phyloP scores from a whole-genome alignment of 768 basidiomycete species.

The Rubroboletus satanas region DNA sequence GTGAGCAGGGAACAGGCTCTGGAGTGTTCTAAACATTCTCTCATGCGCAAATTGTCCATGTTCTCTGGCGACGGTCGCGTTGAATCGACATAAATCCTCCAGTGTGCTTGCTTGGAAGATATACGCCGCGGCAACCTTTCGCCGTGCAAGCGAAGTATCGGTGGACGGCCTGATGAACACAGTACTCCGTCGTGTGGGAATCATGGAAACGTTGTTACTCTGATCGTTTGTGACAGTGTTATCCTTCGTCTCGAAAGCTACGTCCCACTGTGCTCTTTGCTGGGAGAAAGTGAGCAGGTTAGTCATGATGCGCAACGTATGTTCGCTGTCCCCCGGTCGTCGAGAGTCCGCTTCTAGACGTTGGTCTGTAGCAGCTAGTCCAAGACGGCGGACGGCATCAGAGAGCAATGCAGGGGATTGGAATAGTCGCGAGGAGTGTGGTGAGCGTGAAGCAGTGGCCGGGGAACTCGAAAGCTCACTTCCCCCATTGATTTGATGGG shows the following conservation, averaged over 20 bases:
- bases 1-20: conserved; percentile 42
- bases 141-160: conserved; percentile 45
- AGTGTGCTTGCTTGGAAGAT: conserved; percentile 43
- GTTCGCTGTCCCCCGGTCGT: conserved; percentile 48
- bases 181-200: conserved; percentile 48
- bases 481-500: conserved; percentile 34
- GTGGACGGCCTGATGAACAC: conserved; percentile 55
- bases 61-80: conserved; percentile 55
- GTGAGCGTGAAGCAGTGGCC: conserved; percentile 24
- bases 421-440: conserved; percentile 33
- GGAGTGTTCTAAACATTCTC: conserved; percentile 57
- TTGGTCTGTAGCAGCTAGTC: conserved; percentile 58
- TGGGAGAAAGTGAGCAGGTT: conserved; percentile 64
- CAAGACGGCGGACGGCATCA: conserved; percentile 67
- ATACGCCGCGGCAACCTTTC: conserved; percentile 61
- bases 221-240: conserved; percentile 24
- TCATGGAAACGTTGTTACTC: conserved; percentile 14
- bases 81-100: conserved; percentile 50
- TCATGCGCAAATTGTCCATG: conserved; percentile 69
- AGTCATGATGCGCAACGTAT: conserved; percentile 74
- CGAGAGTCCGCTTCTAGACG: conserved; percentile 38
- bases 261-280: conserved; percentile 36
- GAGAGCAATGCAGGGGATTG: conserved; percentile 69
- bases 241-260: conserved; percentile 40
- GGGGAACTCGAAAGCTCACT: conserved; percentile 48